Conservation (phyloP, 306 rosid genomes). For the Vachellia collinsii region DNA sequence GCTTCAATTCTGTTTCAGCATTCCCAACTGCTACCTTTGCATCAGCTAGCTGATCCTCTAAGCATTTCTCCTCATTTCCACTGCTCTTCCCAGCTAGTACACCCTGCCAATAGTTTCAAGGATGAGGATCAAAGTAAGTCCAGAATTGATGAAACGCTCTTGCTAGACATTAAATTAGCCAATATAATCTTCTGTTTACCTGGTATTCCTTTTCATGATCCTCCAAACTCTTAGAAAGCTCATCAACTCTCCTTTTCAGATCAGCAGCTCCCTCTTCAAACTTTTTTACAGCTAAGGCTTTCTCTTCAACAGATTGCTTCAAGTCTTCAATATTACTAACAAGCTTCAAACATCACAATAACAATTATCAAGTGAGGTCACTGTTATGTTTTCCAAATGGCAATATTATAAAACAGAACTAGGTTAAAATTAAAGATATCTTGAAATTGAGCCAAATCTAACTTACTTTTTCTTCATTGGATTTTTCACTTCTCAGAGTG, state of each 20-base stretch:
- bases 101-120: conserved; percentile 56
- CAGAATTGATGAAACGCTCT: neutral
- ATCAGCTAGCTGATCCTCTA: conserved; percentile 89
- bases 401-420: conserved; percentile 26
- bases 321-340: conserved; percentile 74
- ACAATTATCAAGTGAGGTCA: conserved; percentile 29
- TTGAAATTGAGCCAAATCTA: conserved; percentile 18
- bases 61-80: conserved; percentile 92
- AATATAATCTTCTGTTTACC: conserved; percentile 49
- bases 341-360: conserved; percentile 53
- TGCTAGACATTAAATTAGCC: conserved; percentile 15
- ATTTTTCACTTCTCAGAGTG: conserved; percentile 72
- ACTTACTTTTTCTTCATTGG: conserved; percentile 72
- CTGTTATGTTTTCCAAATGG: conserved; percentile 10
- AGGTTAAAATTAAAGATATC: neutral
- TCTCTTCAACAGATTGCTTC: conserved; percentile 75
- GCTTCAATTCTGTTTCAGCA: conserved; percentile 88
- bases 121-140: conserved; percentile 20
- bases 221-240: conserved; percentile 70
- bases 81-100: conserved; percentile 88
- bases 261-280: conserved; percentile 94
- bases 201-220: conserved; percentile 84
- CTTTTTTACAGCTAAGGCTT: conserved; percentile 67
- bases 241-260: conserved; percentile 69
- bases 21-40: conserved; percentile 91